Base-by-base conservation (phyloP, 2,329 filamentous ascomycete genomes). In the Botrytis hyacinthi region DNA sequence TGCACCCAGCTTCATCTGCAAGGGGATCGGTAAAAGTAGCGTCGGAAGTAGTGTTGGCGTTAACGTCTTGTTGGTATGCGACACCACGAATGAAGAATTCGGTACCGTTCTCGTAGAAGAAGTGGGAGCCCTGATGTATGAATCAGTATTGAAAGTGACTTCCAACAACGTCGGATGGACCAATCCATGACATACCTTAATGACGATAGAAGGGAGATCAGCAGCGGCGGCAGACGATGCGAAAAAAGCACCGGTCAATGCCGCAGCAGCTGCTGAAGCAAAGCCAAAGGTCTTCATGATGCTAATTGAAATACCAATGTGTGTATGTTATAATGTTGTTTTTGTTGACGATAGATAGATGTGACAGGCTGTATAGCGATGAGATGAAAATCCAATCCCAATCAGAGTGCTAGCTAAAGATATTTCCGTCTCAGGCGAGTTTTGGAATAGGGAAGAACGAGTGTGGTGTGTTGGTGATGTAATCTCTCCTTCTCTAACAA, bases 81-180 rank as follows among this genome's bases (percentile, higher is more conserved):
- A 99, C 87, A 85, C 96, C 96, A 83, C 92, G 93, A 83, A 98
- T 93, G 87, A 90, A 98, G 87, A 98, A 95, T 84, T 96, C 95
- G 81, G 89, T 89, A 78, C 93, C 80, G 72, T 81, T 81, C 91
- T 88, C 91, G 80, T 73, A 80, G 71, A 77, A 78, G 77, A 81
- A 82, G 73, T 82, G 80, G 57, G 79, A 80, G 22, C 81, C 80
- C 80, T 82, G 35, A 42, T 29, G 70, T n/a, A 16, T 22, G 18
- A 40, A 61, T 77, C 3, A 76, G 59, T 57, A 63, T 63, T 51
- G 37, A 46, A 26, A 57, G 26, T 26, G 26, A 29, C 46, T 71
- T 66, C 22, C 29, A 42, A 37, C 46, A 32, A 40, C n/a, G 57
- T 32, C 44, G 65, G 20, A 51, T n/a, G 29, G 18, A 70, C 54